Conservation (phyloP, 164 flowering plant species). For the Buxus sempervirens region DNA sequence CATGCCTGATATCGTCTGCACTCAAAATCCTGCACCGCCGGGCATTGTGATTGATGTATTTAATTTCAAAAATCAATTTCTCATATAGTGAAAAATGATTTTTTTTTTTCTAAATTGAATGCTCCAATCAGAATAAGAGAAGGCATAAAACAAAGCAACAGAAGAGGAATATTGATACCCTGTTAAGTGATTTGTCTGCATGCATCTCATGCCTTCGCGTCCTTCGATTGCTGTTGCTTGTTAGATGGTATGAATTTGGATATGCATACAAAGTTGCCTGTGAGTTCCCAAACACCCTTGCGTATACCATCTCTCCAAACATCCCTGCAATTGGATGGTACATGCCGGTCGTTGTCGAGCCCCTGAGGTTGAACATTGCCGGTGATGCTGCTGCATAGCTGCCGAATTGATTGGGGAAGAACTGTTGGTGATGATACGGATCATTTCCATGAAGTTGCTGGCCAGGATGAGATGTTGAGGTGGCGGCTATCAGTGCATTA, state of each 20-base stretch:
- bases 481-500: constrained; percentile 13
- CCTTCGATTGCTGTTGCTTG: constrained; percentile 25
- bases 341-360: constrained; percentile 18
- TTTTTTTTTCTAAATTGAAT: no score
- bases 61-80: neutral
- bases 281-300: constrained; percentile 48
- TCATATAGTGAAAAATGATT: neutral
- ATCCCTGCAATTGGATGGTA: constrained; percentile 39
- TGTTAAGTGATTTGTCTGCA: constrained; percentile 38
- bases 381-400: constrained; percentile 17
- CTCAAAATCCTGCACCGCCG: no score
- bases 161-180: constrained; percentile 47
- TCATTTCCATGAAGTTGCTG: constrained; percentile 24
- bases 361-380: constrained; percentile 21
- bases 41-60: no score
- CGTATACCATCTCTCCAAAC: constrained; percentile 54
- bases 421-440: constrained; percentile 27
- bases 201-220: constrained; percentile 40
- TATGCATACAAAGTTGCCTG: constrained; percentile 25
- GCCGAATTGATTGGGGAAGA: constrained; percentile 22
- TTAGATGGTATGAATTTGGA: constrained; percentile 24
- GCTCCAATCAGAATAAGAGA: constrained; percentile 36
- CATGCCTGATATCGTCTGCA: no score
- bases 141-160: constrained; percentile 52
- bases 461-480: constrained; percentile 1